Evolutionary conservation across 2,329 filamentous ascomycete species (phyloP).

Genomic region (Neofusicoccum laricinum): DNA sequence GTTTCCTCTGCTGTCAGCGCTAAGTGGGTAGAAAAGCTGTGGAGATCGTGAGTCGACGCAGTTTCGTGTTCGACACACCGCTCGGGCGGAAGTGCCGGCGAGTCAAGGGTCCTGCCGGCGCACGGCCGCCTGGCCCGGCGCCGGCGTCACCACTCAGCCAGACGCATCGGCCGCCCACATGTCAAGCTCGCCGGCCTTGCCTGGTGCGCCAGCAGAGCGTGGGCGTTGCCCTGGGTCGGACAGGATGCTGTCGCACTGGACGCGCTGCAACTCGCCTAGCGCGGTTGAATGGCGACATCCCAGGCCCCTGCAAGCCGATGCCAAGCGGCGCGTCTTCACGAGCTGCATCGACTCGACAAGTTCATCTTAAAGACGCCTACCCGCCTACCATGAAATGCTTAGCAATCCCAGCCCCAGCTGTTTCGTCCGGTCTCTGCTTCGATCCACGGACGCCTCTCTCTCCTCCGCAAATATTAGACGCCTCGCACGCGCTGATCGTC

Average conservation of each 20-base stretch:
- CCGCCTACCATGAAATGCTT: neutral
- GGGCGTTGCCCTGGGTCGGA: neutral
- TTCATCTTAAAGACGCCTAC: neutral
- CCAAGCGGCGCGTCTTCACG: neutral
- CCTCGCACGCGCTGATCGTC: neutral
- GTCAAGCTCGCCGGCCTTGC: neutral
- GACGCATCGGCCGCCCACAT: neutral
- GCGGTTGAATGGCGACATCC: neutral
- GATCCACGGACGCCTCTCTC: neutral
- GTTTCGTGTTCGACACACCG: conserved; percentile 2
- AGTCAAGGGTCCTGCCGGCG: neutral
- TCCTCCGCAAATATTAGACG: neutral
- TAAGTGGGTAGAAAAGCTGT: neutral
- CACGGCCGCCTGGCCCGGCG: neutral
- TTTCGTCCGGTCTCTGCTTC: neutral
- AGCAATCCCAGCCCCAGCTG: neutral
- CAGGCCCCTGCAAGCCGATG: neutral
- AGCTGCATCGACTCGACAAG: neutral
- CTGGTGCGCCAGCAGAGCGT: neutral
- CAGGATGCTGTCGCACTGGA: neutral
- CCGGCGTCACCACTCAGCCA: conserved; percentile 5
- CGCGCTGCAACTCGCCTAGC: conserved; percentile 1
- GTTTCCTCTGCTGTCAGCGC: neutral
- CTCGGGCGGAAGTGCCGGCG: neutral
- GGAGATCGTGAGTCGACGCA: neutral